Evolutionary conservation across 768 basidiomycete genomes (phyloP), one percentile per base, ranked within the genome.

Genomic region (Pisolithus tinctorius): DNA sequence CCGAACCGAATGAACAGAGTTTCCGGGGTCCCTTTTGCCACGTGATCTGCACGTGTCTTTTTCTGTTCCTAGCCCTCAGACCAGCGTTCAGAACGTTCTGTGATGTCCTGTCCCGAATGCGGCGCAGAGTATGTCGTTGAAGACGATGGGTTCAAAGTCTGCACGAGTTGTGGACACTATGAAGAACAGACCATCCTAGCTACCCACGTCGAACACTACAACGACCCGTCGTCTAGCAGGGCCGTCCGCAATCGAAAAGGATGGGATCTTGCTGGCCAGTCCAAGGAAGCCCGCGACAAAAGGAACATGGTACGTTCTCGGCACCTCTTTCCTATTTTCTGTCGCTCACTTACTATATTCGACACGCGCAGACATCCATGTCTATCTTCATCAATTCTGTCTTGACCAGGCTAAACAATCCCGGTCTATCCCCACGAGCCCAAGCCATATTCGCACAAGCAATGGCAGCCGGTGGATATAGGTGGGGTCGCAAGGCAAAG

Each of bases 401-500:
- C 36, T 74, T 83, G 51, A 68, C 72, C 45, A 80, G 79, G 58
- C 70, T 89, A 27, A 76, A 77, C 58, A 75, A 74, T 53, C 66
- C 82, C 58, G 83, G 82, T 63, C 70, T 82, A 59, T 74, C 82
- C n/a, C 74, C 79, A 57, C 86, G 88, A 56, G 84, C 84, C 11
- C 77, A 76, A 52, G 73, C 74, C 50, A 67, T 92, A 26, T 91
- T 91, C 68, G 77, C 78, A 67, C 81, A 84, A 57, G 79, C 80
- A 25, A 87, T 83, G 79, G 54, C 67, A 23, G 72, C 71, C 30
- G 79, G 77, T 13, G 64, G 71, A 9, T 84, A 80, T 61, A 79
- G 78, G 36, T 93, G 88, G n/a, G 89, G 90, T 36, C 75, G 80
- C 47, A 82, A 76, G 55, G 83, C 88, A 20, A 88, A 79, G 64